Conservation (phyloP, 2,329 filamentous ascomycete genomes). For the Oidium heveae region DNA sequence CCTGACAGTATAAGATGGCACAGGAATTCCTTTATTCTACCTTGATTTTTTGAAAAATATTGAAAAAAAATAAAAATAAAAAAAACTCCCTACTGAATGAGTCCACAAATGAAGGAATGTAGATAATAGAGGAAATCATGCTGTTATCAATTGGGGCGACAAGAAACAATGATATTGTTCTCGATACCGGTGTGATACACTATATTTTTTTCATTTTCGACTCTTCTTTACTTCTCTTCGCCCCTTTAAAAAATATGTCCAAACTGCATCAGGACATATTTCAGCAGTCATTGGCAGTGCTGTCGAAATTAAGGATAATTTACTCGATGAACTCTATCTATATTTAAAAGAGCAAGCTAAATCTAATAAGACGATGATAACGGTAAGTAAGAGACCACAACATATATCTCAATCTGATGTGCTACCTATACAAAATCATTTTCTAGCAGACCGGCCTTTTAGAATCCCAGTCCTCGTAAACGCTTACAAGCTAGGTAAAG, state of each 20-base stretch:
- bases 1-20: no score
- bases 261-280: not conserved
- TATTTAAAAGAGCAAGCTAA: no score
- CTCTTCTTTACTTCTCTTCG: not conserved
- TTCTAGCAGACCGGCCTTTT: not conserved
- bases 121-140: not conserved
- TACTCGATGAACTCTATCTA: no score
- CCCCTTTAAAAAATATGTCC: not conserved
- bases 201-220: not conserved
- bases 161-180: not conserved
- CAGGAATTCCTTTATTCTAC: no score
- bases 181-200: not conserved
- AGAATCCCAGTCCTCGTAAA: not conserved
- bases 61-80: not conserved
- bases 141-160: not conserved
- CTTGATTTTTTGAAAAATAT: not conserved
- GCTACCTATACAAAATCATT: no score
- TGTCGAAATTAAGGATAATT: no score
- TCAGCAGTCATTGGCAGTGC: not conserved
- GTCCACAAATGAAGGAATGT: not conserved
- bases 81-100: not conserved
- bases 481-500: not conserved
- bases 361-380: no score
- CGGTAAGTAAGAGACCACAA: not conserved
- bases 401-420: not conserved